Conservation (phyloP, 768 basidiomycete species). For the Mycena vitilis region DNA sequence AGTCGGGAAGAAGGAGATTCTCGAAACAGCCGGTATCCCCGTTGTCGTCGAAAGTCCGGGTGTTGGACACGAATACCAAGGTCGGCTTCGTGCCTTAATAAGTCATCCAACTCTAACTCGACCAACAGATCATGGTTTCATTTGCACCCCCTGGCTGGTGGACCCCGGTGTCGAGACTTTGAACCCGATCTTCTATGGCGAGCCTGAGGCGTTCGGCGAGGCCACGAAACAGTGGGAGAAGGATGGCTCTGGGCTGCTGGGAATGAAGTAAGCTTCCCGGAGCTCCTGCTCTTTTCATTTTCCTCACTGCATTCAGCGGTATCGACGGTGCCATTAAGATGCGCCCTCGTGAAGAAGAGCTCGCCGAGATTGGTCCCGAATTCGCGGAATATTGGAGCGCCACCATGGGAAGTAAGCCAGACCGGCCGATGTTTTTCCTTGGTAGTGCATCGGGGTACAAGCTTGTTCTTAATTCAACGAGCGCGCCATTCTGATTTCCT, state of each 20-base stretch:
- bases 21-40: constrained; percentile 44
- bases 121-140: constrained; percentile 26
- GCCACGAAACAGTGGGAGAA: constrained; percentile 43
- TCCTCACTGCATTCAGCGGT: constrained; percentile 39
- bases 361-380: constrained; percentile 48
- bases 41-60: constrained; percentile 51
- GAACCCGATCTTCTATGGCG: constrained; percentile 26
- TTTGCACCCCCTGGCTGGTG: constrained; percentile 20
- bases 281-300: not conserved
- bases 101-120: not conserved
- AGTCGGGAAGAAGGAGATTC: constrained; percentile 47
- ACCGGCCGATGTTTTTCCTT: constrained; percentile 54
- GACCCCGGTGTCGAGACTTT: constrained; percentile 13
- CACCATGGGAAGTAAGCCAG: constrained; percentile 48
- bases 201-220: constrained; percentile 21
- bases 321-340: constrained; percentile 54
- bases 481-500: not conserved
- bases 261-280: constrained; percentile 46
- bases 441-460: constrained; percentile 44
- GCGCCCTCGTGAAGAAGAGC: constrained; percentile 51
- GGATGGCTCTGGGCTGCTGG: constrained; percentile 48
- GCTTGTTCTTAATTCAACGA: not conserved
- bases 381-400: constrained; percentile 48
- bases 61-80: constrained; percentile 52
- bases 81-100: not conserved